phyloP scores from a whole-genome alignment of 768 basidiomycete genomes.

The Tephrocybe sp. region DNA sequence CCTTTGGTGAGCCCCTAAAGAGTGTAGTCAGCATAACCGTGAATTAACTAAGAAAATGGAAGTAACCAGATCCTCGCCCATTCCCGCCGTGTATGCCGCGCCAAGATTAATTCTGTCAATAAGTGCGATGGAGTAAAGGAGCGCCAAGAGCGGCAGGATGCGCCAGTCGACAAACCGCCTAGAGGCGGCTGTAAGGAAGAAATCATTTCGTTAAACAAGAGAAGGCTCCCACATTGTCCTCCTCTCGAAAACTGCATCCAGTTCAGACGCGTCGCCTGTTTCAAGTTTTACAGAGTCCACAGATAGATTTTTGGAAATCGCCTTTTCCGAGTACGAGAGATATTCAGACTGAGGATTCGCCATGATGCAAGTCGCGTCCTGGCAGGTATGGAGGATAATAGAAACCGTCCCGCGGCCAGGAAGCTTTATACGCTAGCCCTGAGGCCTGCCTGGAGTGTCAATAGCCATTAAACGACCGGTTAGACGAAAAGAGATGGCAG shows the following conservation, averaged over 20 bases:
- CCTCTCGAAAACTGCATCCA: slow-evolving; percentile 31
- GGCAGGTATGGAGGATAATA: not conserved
- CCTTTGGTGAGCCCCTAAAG: slow-evolving; percentile 32
- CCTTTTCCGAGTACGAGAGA: slow-evolving; percentile 15
- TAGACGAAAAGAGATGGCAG: slow-evolving; percentile 15
- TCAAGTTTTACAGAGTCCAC: slow-evolving; percentile 15
- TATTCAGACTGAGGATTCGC: slow-evolving; percentile 7
- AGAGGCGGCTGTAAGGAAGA: not conserved
- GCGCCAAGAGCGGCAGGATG: slow-evolving; percentile 39
- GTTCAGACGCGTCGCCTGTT: slow-evolving; percentile 6
- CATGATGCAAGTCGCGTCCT: slow-evolving; percentile 7
- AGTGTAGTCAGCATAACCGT: slow-evolving; percentile 8
- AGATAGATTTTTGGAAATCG: slow-evolving; percentile 9
- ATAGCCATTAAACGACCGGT: slow-evolving; percentile 7
- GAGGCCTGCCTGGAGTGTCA: too few species aligned
- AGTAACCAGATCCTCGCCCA: slow-evolving; percentile 38
- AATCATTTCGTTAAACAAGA: slow-evolving; percentile 2
- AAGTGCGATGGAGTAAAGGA: slow-evolving; percentile 42
- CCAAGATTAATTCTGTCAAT: slow-evolving; percentile 47
- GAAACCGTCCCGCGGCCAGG: not conserved
- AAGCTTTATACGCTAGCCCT: slow-evolving; percentile 14
- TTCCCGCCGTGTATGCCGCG: slow-evolving; percentile 42
- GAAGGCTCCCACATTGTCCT: slow-evolving; percentile 37
- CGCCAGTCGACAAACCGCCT: slow-evolving; percentile 44
- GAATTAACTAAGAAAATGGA: not conserved